Evolutionary conservation across 2,329 filamentous ascomycete species (phyloP).

Genomic region (Teratosphaeria epicoccoides): DNA sequence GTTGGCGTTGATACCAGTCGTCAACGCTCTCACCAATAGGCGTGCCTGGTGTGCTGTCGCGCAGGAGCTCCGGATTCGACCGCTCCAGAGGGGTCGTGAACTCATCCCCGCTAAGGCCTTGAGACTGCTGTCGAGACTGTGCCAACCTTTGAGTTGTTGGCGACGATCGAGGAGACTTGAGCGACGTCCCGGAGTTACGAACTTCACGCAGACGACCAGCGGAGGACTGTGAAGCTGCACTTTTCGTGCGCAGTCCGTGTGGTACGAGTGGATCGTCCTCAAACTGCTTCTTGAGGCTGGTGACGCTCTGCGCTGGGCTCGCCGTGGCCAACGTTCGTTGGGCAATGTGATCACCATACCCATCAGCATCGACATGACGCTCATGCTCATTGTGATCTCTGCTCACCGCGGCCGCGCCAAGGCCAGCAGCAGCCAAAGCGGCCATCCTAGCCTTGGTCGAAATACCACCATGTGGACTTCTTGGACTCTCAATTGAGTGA

Average conservation of each 20-base stretch:
- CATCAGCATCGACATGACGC: slow-evolving; percentile 29
- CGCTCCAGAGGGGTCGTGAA: slow-evolving; percentile 19
- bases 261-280: slow-evolving; percentile 43
- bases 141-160: slow-evolving; percentile 46
- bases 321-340: slow-evolving; percentile 12
- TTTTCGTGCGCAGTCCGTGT: slow-evolving; percentile 21
- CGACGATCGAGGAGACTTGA: slow-evolving; percentile 48
- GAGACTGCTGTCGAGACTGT: slow-evolving; percentile 40
- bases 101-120: slow-evolving; percentile 40
- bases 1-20: slow-evolving; percentile 42
- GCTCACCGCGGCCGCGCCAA: slow-evolving; percentile 21
- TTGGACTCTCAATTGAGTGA: slow-evolving; percentile 29
- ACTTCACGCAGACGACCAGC: slow-evolving; percentile 46
- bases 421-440: slow-evolving; percentile 30
- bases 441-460: slow-evolving; percentile 29
- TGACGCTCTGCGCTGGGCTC: slow-evolving; percentile 87
- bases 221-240: slow-evolving; percentile 43
- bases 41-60: slow-evolving; percentile 26
- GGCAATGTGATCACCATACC: slow-evolving; percentile 17
- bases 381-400: slow-evolving; percentile 61
- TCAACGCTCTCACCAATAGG: slow-evolving; percentile 29
- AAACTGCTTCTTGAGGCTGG: slow-evolving; percentile 50
- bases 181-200: slow-evolving; percentile 46
- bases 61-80: slow-evolving; percentile 40
- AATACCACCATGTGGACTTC: slow-evolving; percentile 25